phyloP scores from a whole-genome alignment of 805 yeast species.

The Yamadazyma nakazawae region DNA sequence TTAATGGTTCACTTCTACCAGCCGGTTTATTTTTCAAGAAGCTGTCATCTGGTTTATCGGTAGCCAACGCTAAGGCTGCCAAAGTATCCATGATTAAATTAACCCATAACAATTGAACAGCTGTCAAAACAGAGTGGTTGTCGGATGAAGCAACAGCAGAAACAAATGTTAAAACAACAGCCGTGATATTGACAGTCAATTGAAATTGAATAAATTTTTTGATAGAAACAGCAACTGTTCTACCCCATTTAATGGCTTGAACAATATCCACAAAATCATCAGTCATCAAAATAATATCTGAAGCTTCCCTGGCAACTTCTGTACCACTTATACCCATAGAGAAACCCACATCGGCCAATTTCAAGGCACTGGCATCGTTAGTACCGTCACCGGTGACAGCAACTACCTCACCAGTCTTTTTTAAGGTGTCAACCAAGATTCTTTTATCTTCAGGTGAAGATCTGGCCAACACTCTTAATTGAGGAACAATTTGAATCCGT shows the following conservation, averaged over 20 bases:
- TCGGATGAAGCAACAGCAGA: slow-evolving; percentile 83
- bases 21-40: slow-evolving; percentile 80
- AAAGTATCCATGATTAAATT: slow-evolving; percentile 97
- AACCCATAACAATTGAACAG: slow-evolving; percentile 97
- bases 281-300: slow-evolving; percentile 87
- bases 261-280: slow-evolving; percentile 94
- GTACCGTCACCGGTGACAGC: slow-evolving; percentile 99
- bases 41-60: slow-evolving; percentile 89
- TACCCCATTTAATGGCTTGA: slow-evolving; percentile 97
- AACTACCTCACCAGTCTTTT: slow-evolving; percentile 83
- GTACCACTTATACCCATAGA: slow-evolving; percentile 99
- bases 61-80: slow-evolving; percentile 96
- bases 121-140: slow-evolving; percentile 86
- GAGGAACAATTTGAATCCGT: slow-evolving; percentile 62
- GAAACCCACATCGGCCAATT: slow-evolving; percentile 95
- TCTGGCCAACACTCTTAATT: slow-evolving; percentile 81
- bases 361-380: slow-evolving; percentile 96
- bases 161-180: slow-evolving; percentile 90
- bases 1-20: slow-evolving; percentile 74
- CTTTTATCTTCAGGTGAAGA: slow-evolving; percentile 96
- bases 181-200: slow-evolving; percentile 93
- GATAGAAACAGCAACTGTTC: slow-evolving; percentile 92
- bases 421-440: slow-evolving; percentile 75
- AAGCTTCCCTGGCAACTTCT: slow-evolving; percentile 98
- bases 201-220: slow-evolving; percentile 96